phyloP scores from a whole-genome alignment of 306 rosid species.

The Gynostemma pentaphyllum region DNA sequence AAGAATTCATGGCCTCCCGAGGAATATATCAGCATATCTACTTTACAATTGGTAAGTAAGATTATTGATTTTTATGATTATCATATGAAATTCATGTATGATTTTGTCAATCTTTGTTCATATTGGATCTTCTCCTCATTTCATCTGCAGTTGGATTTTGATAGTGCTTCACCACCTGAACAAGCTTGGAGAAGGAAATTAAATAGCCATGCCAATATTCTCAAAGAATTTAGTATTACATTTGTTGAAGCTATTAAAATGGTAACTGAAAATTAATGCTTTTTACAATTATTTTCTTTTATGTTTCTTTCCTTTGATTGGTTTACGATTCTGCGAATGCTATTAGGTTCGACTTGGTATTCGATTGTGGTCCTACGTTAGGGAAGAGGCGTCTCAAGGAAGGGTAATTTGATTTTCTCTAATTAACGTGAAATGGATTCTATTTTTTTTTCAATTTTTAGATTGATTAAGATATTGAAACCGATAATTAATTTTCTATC shows the following conservation, averaged over 20 bases:
- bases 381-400: constrained; percentile 99
- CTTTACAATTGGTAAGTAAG: constrained; percentile 77
- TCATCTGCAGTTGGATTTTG: constrained; percentile 79
- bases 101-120: neutral
- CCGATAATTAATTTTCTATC: neutral
- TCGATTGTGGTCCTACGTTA: constrained; percentile 93
- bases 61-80: neutral
- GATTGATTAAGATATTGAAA: neutral
- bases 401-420: constrained; percentile 68
- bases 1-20: constrained; percentile 96
- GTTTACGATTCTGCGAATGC: constrained; percentile 1
- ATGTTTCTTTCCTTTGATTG: neutral
- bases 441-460: neutral
- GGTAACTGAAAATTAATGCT: too few relatives aligned
- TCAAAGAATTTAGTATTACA: constrained; percentile 85
- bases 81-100: too few relatives aligned
- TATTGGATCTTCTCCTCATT: constrained; percentile 6
- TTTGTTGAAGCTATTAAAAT: constrained; percentile 87
- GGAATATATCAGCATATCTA: constrained; percentile 64
- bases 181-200: constrained; percentile 98
- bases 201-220: constrained; percentile 85
- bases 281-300: constrained; percentile 4
- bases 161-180: constrained; percentile 92
- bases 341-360: constrained; percentile 81
- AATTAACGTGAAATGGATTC: neutral